Evolutionary conservation across 208 protist species (phyloP).

Genomic region (Acanthamoeba culbertsoni): DNA sequence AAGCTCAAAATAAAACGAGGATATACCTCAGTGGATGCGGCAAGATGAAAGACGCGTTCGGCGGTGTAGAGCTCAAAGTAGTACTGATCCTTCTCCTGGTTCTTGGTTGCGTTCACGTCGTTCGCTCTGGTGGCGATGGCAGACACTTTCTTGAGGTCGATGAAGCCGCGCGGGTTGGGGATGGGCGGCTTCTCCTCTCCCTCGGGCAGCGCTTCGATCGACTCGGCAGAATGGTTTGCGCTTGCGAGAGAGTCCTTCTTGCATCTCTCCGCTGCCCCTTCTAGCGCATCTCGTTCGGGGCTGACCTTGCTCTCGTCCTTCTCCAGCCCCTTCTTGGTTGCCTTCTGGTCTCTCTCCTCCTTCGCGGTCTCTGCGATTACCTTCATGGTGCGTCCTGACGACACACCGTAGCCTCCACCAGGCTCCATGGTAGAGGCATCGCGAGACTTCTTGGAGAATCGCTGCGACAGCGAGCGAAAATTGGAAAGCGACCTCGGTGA

Average conservation of each 20-base stretch:
- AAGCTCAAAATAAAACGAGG: not conserved
- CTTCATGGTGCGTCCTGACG: not conserved
- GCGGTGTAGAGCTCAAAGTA: not conserved
- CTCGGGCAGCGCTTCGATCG: too few species aligned
- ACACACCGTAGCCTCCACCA: not conserved
- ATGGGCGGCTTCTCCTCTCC: not conserved
- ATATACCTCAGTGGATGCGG: not conserved
- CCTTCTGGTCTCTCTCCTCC: not conserved
- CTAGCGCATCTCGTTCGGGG: too few species aligned
- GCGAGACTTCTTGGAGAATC: not conserved
- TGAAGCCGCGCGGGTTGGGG: not conserved
- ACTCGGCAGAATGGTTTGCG: not conserved
- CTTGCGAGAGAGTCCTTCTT: not conserved
- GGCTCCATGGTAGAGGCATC: not conserved
- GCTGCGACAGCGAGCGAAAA: not conserved
- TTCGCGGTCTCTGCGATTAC: not conserved
- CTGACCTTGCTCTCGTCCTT: too few species aligned
- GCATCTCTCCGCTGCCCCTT: not conserved
- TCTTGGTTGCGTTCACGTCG: not conserved
- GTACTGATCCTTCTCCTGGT: not conserved
- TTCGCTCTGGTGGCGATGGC: not conserved
- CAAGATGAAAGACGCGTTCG: not conserved
- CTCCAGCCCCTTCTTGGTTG: not conserved
- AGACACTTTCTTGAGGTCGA: not conserved
- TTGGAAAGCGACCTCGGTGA: not conserved